A percentile compares a stretch with the other conserved stretches of the same genome.
phyloP scores from a whole-genome alignment of 139 green algal genomes.

The Tetradesmus obliquus region DNA sequence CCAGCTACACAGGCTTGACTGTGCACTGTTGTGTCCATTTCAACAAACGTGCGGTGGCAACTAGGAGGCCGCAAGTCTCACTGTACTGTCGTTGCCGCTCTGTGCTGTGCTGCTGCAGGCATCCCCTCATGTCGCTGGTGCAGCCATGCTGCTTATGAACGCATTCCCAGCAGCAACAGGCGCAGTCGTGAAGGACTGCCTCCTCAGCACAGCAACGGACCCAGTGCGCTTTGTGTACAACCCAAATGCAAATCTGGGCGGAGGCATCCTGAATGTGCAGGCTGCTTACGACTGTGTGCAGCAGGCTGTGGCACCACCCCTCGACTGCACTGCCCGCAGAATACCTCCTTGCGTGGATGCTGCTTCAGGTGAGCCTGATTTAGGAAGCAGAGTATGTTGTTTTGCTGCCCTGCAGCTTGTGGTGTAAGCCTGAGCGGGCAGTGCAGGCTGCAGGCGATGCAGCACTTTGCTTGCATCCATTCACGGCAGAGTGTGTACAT shows the following conservation, averaged over 20 bases:
- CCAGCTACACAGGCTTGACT: no score
- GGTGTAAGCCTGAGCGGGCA: no score
- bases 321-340: not conserved
- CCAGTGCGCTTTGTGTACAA: not conserved
- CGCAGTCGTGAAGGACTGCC: constrained; percentile 10
- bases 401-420: no score
- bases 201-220: constrained; percentile 14
- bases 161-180: constrained; percentile 5
- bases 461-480: no score
- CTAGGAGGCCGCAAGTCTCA: no score
- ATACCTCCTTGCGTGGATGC: not conserved
- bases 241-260: not conserved
- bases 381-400: no score
- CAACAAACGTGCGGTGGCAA: no score
- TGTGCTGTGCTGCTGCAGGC: not conserved
- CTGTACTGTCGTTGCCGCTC: not conserved
- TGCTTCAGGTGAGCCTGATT: not conserved
- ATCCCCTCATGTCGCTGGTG: constrained; percentile 27
- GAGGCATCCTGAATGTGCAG: not conserved
- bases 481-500: not conserved
- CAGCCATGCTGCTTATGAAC: constrained; percentile 22
- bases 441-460: no score
- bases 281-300: not conserved
- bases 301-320: not conserved
- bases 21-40: no score